These are phyloP conservation scores for Biscogniauxia mediterranea DNA, from an alignment of 2,329 filamentous ascomycete species.

Conservation along the genomic window DNA sequence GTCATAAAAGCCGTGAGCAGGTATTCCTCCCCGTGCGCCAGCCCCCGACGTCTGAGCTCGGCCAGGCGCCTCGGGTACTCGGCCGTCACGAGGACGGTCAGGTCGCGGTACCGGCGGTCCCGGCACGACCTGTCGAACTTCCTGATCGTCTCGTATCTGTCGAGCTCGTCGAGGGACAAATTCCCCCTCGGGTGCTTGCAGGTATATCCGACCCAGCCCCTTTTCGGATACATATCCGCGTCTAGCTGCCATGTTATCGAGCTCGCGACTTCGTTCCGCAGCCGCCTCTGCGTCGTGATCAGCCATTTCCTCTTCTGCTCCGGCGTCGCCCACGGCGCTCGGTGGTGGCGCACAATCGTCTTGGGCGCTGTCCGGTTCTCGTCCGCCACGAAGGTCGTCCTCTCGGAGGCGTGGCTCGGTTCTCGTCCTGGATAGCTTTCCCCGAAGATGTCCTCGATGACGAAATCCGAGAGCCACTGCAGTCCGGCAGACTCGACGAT, in stretches of 20 bases:
- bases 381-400: slow-evolving; percentile 1
- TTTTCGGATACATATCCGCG: slow-evolving; percentile 26
- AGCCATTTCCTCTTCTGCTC: slow-evolving; percentile 24
- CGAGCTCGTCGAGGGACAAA: slow-evolving; percentile 22
- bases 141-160: slow-evolving; percentile 26
- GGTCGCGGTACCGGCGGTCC: slow-evolving; percentile 14
- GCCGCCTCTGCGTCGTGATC: slow-evolving; percentile 11
- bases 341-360: slow-evolving; percentile 29
- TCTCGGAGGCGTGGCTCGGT: slow-evolving; percentile 3
- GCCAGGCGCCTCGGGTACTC: slow-evolving; percentile 30
- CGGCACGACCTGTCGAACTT: slow-evolving; percentile 22
- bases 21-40: slow-evolving; percentile 31
- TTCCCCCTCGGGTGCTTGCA: slow-evolving; percentile 30
- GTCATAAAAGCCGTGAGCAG: slow-evolving; percentile 35
- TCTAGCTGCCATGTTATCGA: slow-evolving; percentile 34
- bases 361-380: slow-evolving; percentile 7
- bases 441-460: slow-evolving; percentile 32
- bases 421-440: slow-evolving; percentile 28
- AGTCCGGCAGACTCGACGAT: slow-evolving; percentile 30
- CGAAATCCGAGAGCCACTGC: slow-evolving; percentile 35
- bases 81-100: slow-evolving; percentile 31
- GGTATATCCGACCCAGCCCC: slow-evolving; percentile 35
- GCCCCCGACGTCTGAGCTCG: slow-evolving; percentile 25
- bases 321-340: slow-evolving; percentile 22
- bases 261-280: slow-evolving; percentile 18